Evolutionary conservation across 768 basidiomycete genomes (phyloP).

Genomic region (Termitomyces sp.): DNA sequence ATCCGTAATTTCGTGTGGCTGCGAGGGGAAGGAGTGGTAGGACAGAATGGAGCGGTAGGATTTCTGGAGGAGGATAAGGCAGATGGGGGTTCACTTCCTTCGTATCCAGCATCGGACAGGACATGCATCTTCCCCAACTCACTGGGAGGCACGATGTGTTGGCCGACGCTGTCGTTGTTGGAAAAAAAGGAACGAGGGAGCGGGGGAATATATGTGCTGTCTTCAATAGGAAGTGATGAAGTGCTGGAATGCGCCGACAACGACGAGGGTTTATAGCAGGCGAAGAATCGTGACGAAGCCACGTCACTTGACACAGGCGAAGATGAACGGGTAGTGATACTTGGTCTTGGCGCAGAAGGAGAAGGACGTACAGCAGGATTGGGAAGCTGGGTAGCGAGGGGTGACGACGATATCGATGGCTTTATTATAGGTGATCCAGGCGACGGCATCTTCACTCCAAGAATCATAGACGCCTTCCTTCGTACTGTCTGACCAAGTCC

Average conservation of each 20-base stretch:
- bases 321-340: slow-evolving; percentile 51
- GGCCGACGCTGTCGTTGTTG: slow-evolving; percentile 15
- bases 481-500: slow-evolving; percentile 7
- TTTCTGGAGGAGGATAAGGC: neutral
- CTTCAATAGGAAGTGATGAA: slow-evolving; percentile 36
- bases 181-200: slow-evolving; percentile 24
- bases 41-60: neutral
- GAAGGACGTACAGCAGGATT: neutral
- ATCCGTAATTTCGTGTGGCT: slow-evolving; percentile 6
- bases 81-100: neutral
- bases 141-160: slow-evolving; percentile 51
- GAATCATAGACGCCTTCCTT: slow-evolving; percentile 11
- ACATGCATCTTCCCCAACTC: slow-evolving; percentile 42
- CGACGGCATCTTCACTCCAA: slow-evolving; percentile 7
- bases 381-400: neutral
- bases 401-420: neutral
- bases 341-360: slow-evolving; percentile 23
- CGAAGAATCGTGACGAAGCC: slow-evolving; percentile 48
- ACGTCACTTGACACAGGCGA: slow-evolving; percentile 59
- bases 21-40: neutral
- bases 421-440: neutral
- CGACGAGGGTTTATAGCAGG: slow-evolving; percentile 21
- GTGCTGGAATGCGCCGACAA: slow-evolving; percentile 46
- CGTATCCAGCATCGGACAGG: slow-evolving; percentile 2
- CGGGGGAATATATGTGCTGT: slow-evolving; percentile 37